Conservation (phyloP, 352 stramenopile species). For the Phytophthora pseudosyringae region DNA sequence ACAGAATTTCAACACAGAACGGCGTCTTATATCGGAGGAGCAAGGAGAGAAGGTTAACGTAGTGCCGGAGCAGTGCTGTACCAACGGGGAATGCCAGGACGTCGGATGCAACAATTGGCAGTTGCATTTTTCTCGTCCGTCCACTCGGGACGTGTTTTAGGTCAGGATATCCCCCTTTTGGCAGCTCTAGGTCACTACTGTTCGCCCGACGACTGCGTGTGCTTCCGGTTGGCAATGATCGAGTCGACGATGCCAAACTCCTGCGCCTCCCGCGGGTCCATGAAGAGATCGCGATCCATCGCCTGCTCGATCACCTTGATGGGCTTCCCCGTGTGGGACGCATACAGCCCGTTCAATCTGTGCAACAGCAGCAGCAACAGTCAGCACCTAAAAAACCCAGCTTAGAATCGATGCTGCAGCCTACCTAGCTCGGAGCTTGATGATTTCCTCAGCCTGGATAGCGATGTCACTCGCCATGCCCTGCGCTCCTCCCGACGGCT, state of each 20-base stretch:
- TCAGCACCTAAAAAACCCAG: constrained; percentile 1
- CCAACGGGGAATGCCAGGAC: neutral
- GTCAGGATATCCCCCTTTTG: neutral
- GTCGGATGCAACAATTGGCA: neutral
- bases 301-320: constrained; percentile 85
- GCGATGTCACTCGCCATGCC: constrained; percentile 98
- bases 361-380: neutral
- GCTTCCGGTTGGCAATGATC: constrained; percentile 72
- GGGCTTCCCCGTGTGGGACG: constrained; percentile 73
- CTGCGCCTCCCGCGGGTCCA: constrained; percentile 74
- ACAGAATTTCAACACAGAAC: constrained; percentile 31
- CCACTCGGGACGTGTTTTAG: neutral
- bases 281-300: constrained; percentile 90
- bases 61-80: neutral
- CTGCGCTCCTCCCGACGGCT: constrained; percentile 95
- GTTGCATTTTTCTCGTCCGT: constrained; percentile 8
- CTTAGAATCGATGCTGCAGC: neutral
- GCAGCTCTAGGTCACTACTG: constrained; percentile 10
- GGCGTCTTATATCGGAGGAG: neutral
- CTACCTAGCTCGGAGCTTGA: constrained; percentile 86
- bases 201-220: constrained; percentile 9
- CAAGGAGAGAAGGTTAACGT: neutral
- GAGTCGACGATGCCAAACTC: constrained; percentile 88
- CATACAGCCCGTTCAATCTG: constrained; percentile 82
- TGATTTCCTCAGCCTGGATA: constrained; percentile 99